phyloP scores from a whole-genome alignment of 495 filamentous ascomycete genomes.

The Aspergillus egyptiacus region DNA sequence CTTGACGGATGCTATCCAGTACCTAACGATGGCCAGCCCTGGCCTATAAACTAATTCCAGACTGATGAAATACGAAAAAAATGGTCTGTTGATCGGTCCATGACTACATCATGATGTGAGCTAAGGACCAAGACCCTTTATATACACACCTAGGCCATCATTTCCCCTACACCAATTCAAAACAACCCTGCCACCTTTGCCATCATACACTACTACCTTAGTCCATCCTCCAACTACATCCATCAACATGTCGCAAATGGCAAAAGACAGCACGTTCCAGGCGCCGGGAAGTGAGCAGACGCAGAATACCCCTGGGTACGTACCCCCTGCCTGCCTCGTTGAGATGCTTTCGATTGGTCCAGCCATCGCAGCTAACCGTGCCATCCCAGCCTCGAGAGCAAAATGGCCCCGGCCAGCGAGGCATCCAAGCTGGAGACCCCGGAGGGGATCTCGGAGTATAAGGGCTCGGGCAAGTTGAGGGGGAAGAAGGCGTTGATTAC shows the following conservation, averaged over 20 bases:
- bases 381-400: neutral
- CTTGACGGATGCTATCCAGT: neutral
- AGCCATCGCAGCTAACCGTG: neutral
- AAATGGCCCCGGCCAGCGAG: slow-evolving; percentile 4
- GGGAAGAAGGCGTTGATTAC: slow-evolving; percentile 51
- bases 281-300: neutral
- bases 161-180: neutral
- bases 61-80: too few relatives aligned
- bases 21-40: neutral
- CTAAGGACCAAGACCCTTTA: neutral
- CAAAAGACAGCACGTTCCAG: slow-evolving; percentile 3
- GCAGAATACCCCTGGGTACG: neutral
- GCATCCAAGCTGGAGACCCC: neutral
- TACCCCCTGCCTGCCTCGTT: too few relatives aligned
- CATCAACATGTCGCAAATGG: neutral
- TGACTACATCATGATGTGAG: slow-evolving; percentile 2
- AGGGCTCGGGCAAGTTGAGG: slow-evolving; percentile 42
- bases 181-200: neutral
- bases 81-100: too few relatives aligned
- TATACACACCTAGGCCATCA: neutral
- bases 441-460: slow-evolving; percentile 28
- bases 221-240: too few relatives aligned
- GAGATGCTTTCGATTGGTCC: too few relatives aligned
- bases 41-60: neutral
- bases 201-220: neutral